Evolutionary conservation across 2,329 filamentous ascomycete genomes (phyloP), one percentile per base, ranked within the genome.

Genomic region (Didymella sp.): DNA sequence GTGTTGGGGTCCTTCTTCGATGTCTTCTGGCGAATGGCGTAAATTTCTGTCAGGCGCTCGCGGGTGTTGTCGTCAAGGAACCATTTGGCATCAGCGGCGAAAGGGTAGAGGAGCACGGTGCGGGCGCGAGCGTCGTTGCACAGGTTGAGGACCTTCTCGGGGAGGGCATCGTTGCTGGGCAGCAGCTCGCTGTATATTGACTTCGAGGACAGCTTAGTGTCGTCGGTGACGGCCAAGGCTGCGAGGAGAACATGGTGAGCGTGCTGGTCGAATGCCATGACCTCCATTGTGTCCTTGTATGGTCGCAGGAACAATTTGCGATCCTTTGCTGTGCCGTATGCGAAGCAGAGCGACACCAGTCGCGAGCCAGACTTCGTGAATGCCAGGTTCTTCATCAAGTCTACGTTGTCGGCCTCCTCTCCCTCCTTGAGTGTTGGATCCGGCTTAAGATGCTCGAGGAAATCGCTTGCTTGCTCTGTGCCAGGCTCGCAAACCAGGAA

Each of bases 341-440:
- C 93, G 35, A 99, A 80, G 37, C 91, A 85, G 40, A 96, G 82
- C 71, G 88, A 94, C 53, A 92, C 89, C 12, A 99, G 82, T 31
- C 90, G 85, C 42, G 92, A 87, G 6, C 95, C 95, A 8, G 91
- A 92, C 74, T 89, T 90, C 40, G 95, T 99, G 78, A 99, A 99
- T 6, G 93, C 93, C 80, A 99, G 85, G 76, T 98, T 98, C 82
- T 96, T 96, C 62, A 95, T 83, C 60, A 97, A 78, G 74, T 98
- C 93, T 4, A 73, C 68, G 41, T 76, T 75, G 46, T 74, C 72
- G 11, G 72, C 67, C 51, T 75, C 73, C 49, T 75, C 73, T 44
- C 92, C 92, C 60, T 78, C 76, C 31, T 81, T 80, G n/a, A 78
- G 71, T 56, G 90, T 89, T 72, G 96, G 91, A 64, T 99, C 94